Evolutionary conservation across 257 asterid genomes (phyloP), one percentile per base, ranked within the genome.

Genomic region (Parsonsia alboflavescens): DNA sequence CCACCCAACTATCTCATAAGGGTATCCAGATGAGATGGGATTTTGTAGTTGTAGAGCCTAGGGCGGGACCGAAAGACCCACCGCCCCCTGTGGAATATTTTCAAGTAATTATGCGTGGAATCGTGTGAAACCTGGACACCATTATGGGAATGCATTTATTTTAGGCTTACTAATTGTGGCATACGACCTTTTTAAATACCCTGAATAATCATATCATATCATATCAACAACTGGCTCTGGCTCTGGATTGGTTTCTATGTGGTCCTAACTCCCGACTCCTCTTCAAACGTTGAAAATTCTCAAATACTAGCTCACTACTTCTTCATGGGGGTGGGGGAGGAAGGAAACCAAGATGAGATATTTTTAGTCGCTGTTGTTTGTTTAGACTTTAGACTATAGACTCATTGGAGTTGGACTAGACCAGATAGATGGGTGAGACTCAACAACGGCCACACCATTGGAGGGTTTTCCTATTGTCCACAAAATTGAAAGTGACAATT

Each of bases 41-140:
- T 19, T n/a, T 17, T 42, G 13, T 69, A 21, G 3, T 33, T 33
- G 39, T 33, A 33, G 39, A n/a, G n/a, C n/a, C n/a, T 44, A 68
- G 42, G 41, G 39, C 10, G 58, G 61, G 42, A 41, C 19, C 17
- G 16, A 52, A 52, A 19, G 30, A 62, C 64, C 71, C 80, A 78
- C 82, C 78, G 72, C 65, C 68, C 68, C 71, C 63, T 48, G 44
- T 57, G 26, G 65, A 21, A 73, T 53, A 73, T 36, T 54, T 78
- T 45, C 26, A 49, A 33, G 49, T 4, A 46, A 17, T 33, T 33
- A 57, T 8, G 66, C 26, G 65, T 28, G 80, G 82, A 84, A 77
- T 77, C 86, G 88, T 87, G 90, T 84, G 83, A 49, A 83, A 77
- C 26, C 46, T 73, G 89, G 77, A 82, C 77, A 73, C 82, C 46